Percentiles rank a stretch among this genome's conserved stretches.
These are phyloP conservation scores for Closterium sp. DNA, from an alignment of 139 green algal species.

Conservation along the genomic window DNA sequence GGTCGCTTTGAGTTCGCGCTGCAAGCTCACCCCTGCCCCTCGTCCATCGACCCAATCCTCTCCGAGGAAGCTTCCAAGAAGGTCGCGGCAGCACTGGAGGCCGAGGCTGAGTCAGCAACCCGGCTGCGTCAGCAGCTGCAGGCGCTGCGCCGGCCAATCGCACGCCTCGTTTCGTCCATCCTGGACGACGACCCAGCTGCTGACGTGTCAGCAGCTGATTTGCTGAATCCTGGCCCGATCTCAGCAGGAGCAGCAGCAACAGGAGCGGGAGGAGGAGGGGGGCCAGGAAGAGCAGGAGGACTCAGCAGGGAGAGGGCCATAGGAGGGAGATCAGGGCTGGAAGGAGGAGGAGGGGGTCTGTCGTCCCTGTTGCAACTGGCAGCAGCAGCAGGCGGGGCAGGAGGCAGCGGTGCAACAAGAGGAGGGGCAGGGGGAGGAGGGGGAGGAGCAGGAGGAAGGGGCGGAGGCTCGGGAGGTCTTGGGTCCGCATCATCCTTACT, in stretches of 20 bases:
- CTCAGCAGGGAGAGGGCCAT: too few relatives aligned
- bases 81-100: slow-evolving; percentile 45
- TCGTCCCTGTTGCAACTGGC: background rate
- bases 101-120: slow-evolving; percentile 50
- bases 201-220: background rate
- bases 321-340: too few relatives aligned
- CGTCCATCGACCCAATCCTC: too few relatives aligned
- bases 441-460: background rate
- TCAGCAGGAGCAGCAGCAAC: background rate
- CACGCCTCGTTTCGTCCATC: slow-evolving; percentile 44
- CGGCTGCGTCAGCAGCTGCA: slow-evolving; percentile 52
- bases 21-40: too few relatives aligned
- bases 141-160: slow-evolving; percentile 48
- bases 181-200: slow-evolving; percentile 16
- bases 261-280: background rate
- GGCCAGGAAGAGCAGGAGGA: background rate
- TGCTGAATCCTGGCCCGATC: background rate
- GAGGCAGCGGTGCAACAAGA: too few relatives aligned
- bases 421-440: background rate
- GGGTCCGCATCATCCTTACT: background rate
- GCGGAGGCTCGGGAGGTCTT: background rate
- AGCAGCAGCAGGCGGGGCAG: background rate
- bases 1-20: slow-evolving; percentile 53
- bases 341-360: background rate
- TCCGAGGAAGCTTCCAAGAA: slow-evolving; percentile 23